Conservation (phyloP, 2,329 filamentous ascomycete species). For the Ophiostoma sp. region DNA sequence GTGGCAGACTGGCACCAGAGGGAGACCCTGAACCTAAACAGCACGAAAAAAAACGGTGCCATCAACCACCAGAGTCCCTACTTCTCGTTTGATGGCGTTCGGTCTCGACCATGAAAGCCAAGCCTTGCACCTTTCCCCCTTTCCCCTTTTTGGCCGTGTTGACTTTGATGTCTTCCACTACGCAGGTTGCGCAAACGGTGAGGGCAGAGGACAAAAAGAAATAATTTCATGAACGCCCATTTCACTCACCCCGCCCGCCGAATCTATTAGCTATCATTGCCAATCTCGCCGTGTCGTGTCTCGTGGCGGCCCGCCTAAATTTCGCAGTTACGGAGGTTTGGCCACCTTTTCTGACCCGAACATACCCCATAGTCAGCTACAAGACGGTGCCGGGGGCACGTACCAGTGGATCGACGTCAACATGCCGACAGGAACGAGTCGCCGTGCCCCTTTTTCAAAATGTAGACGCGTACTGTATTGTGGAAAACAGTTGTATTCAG, state of each 20-base stretch:
- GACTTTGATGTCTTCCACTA: not conserved
- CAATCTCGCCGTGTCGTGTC: constrained; percentile 2
- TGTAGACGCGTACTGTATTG: not conserved
- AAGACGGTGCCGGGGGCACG: too few relatives aligned
- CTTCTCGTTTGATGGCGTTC: not conserved
- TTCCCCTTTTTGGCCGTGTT: not conserved
- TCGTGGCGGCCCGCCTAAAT: not conserved
- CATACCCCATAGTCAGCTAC: too few relatives aligned
- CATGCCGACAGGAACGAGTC: not conserved
- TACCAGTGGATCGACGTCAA: not conserved
- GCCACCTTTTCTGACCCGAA: not conserved
- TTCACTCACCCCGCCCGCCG: not conserved
- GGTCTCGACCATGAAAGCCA: constrained; percentile 3
- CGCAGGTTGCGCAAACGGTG: not conserved
- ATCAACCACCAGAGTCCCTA: not conserved
- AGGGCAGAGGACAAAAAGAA: not conserved
- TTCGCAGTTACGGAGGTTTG: not conserved
- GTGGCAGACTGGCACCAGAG: not conserved
- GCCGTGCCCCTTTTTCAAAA: not conserved
- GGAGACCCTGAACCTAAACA: not conserved
- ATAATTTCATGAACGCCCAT: not conserved
- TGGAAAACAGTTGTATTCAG: not conserved
- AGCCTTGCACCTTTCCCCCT: not conserved
- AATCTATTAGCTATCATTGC: not conserved
- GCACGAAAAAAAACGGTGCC: not conserved